Evolutionary conservation across 805 yeast genomes (phyloP), one percentile per base, ranked within the genome.

Genomic region (Pichia occidentalis): DNA sequence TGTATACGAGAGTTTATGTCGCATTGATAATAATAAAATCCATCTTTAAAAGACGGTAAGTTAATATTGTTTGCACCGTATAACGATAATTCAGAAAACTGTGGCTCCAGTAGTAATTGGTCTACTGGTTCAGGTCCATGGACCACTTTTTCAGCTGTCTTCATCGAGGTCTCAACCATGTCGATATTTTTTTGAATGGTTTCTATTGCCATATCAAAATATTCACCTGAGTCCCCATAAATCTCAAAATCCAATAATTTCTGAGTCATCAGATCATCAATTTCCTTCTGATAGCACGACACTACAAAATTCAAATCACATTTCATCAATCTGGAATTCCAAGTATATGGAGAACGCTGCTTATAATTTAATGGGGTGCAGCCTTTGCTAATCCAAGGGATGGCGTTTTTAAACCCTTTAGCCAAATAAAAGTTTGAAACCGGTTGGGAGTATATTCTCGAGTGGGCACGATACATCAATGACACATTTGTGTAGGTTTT

Each of bases 11-110:
- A 69, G 45, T 77, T 75, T 57, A 85, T 80, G 0, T 80, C 75
- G 16, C 47, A 49, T 53, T 88, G 88, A 56, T 83, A 90, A 54
- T 76, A 90, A 56, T 72, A 85, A 53, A 64, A 85, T 7, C 80
- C 73, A 43, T 70, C 73, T 22, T 64, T 54, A 35, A 34, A 42
- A 7, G 45, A 33, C 3, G 49, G 49, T 25, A 37, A 28, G 6
- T 10, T 12, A 4, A 32, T 26, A n/a, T 33, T 32, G 10, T 13
- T 7, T n/a, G 24, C 12, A 10, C 20, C n/a, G n/a, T 13, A 10
- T 10, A 16, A 9, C n/a, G 34, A 26, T 7, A 33, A 5, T 16
- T 22, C 11, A 7, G 13, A 14, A 20, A 26, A 16, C 5, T 29
- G 23, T 9, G 13, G 41, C 4, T 42, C 32, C 24, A 42, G 44